phyloP scores from a whole-genome alignment of 768 basidiomycete genomes.

The Lactifluus subvellereus region DNA sequence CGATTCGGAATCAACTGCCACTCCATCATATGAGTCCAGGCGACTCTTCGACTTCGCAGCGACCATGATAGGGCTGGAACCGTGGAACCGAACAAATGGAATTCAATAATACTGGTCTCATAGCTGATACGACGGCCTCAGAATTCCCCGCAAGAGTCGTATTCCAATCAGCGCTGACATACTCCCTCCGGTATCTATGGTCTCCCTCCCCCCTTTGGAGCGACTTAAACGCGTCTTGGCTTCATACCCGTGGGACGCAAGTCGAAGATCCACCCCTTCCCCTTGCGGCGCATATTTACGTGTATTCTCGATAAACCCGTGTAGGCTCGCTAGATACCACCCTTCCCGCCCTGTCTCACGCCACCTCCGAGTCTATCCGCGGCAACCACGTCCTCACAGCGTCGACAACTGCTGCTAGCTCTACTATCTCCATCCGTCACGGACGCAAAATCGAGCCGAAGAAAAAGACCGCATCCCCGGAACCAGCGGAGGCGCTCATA shows the following conservation, averaged over 20 bases:
- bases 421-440: neutral
- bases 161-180: constrained; percentile 4
- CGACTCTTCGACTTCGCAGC: constrained; percentile 3
- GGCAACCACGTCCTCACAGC: neutral
- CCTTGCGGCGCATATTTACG: constrained; percentile 12
- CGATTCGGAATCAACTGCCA: neutral
- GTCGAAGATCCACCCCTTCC: neutral
- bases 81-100: neutral
- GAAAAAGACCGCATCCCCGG: neutral
- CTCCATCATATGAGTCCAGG: neutral
- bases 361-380: neutral
- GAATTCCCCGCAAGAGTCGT: neutral
- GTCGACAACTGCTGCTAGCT: neutral
- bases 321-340: constrained; percentile 2
- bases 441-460: neutral
- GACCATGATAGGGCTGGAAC: neutral
- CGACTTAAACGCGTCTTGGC: constrained; percentile 12
- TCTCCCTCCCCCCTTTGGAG: constrained; percentile 7
- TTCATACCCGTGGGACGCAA: constrained; percentile 13
- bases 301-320: constrained; percentile 6
- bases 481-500: neutral
- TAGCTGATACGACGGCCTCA: neutral
- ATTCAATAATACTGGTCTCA: neutral
- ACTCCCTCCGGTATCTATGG: constrained; percentile 15
- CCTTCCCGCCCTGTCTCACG: neutral